A percentile compares a stretch with the other conserved stretches of the same genome.
Evolutionary conservation across 441 rosid genomes (phyloP).

Genomic region (Hura crepitans): DNA sequence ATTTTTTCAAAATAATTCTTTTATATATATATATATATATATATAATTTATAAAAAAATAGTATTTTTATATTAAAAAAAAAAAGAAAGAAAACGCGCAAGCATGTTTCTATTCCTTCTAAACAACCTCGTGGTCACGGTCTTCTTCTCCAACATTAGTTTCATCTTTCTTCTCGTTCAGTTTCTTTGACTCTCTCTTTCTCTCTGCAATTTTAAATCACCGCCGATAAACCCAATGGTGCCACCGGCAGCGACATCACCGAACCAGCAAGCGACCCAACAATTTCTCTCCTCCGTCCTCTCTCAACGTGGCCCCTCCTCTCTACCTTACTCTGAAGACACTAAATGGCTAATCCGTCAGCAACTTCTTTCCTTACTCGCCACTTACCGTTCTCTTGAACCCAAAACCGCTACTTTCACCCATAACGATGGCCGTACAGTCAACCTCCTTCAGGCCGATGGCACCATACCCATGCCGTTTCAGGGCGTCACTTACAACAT

Average conservation of each 20-base stretch:
- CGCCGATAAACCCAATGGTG: slow-evolving; percentile 30
- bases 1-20: too few relatives aligned
- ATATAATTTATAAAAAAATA: neutral
- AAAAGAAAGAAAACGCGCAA: neutral
- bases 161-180: neutral
- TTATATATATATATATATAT: too few relatives aligned
- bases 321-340: slow-evolving; percentile 74
- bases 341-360: slow-evolving; percentile 86
- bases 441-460: slow-evolving; percentile 88
- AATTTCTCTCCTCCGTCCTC: slow-evolving; percentile 79
- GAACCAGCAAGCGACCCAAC: slow-evolving; percentile 48
- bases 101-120: neutral
- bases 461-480: slow-evolving; percentile 80
- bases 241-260: slow-evolving; percentile 31
- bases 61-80: neutral
- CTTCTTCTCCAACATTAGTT: neutral
- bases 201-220: neutral
- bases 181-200: neutral
- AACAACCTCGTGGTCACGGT: neutral
- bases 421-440: slow-evolving; percentile 98
- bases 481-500: slow-evolving; percentile 86
- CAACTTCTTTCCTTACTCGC: slow-evolving; percentile 66
- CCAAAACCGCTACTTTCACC: slow-evolving; percentile 83
- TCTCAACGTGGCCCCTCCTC: slow-evolving; percentile 81
- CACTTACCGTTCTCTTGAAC: slow-evolving; percentile 68